phyloP scores from a whole-genome alignment of 139 green algal genomes.

The Chlorella ohadii region DNA sequence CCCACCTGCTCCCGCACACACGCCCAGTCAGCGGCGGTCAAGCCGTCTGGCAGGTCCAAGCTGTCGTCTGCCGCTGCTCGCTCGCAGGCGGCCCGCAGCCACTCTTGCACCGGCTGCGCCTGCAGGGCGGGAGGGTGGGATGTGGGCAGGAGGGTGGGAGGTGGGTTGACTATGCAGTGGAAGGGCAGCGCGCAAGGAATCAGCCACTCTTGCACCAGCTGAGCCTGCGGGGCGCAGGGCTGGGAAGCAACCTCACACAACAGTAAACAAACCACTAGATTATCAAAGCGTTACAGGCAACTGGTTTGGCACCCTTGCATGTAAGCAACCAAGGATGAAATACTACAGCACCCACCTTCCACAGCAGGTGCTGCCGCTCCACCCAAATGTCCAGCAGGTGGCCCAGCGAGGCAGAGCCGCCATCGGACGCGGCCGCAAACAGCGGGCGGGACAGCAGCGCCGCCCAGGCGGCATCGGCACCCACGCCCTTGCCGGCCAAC shows the following conservation, averaged over 20 bases:
- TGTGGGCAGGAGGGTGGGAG: too few species aligned
- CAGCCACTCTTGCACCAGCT: too few species aligned
- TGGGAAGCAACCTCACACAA: too few species aligned
- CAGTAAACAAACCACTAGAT: too few species aligned
- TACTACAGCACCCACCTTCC: constrained; percentile 67
- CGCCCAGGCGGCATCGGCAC: constrained; percentile 61
- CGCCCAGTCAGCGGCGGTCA: constrained; percentile 64
- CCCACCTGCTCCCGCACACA: constrained; percentile 50
- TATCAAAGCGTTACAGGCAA: too few species aligned
- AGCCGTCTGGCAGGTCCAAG: constrained; percentile 62
- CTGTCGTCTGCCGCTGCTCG: constrained; percentile 39
- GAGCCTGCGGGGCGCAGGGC: too few species aligned
- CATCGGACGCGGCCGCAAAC: constrained; percentile 59
- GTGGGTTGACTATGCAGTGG: background rate
- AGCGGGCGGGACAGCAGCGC: constrained; percentile 60
- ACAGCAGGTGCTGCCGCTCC: constrained; percentile 86
- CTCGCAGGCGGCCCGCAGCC: constrained; percentile 60
- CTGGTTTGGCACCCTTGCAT: too few species aligned
- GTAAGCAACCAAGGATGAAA: background rate
- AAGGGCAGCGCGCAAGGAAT: background rate
- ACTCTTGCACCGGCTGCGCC: constrained; percentile 68
- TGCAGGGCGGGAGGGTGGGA: background rate
- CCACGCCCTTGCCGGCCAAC: constrained; percentile 74
- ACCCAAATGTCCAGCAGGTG: constrained; percentile 88
- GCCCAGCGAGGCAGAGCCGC: constrained; percentile 69